Evolutionary conservation across 2,329 filamentous ascomycete genomes (phyloP).

Genomic region (Colletotrichum orbiculare): DNA sequence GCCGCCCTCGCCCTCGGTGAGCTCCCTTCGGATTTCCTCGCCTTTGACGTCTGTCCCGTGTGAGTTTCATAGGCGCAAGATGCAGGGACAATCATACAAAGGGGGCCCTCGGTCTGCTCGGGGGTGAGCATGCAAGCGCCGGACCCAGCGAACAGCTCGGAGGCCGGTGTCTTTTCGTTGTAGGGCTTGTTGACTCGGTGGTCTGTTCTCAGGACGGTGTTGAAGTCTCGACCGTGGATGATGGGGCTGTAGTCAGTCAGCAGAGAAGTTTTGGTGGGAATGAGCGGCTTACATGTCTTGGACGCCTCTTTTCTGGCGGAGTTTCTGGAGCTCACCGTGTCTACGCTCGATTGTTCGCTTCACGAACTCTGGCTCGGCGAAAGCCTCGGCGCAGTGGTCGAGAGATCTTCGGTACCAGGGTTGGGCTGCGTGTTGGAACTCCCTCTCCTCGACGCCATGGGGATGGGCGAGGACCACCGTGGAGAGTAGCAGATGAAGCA

Average conservation of each 20-base stretch:
- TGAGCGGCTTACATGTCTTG: neutral
- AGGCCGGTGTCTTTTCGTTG: conserved; percentile 44
- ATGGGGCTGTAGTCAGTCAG: neutral
- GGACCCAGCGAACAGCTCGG: conserved; percentile 51
- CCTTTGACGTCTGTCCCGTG: conserved; percentile 33
- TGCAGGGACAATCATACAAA: conserved; percentile 44
- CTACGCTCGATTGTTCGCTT: conserved; percentile 36
- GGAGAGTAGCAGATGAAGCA: conserved; percentile 19
- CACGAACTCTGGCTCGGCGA: conserved; percentile 23
- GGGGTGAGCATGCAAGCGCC: conserved; percentile 60
- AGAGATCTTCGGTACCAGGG: conserved; percentile 29
- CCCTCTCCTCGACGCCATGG: conserved; percentile 14
- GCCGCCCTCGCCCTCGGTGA: conserved; percentile 37
- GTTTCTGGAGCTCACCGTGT: neutral
- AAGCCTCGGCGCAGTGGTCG: conserved; percentile 35
- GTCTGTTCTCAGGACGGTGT: conserved; percentile 47
- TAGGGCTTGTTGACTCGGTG: conserved; percentile 51
- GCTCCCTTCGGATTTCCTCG: conserved; percentile 37
- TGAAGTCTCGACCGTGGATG: conserved; percentile 45
- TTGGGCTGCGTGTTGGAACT: conserved; percentile 23
- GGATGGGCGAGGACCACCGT: conserved; percentile 32
- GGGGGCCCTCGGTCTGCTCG: conserved; percentile 63
- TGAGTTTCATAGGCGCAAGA: neutral
- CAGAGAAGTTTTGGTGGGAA: too few species aligned
- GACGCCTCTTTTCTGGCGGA: neutral